Evolutionary conservation across 169 alveolate species (phyloP), one percentile per base, ranked within the genome.

Genomic region (Sarcocystis neurona): DNA sequence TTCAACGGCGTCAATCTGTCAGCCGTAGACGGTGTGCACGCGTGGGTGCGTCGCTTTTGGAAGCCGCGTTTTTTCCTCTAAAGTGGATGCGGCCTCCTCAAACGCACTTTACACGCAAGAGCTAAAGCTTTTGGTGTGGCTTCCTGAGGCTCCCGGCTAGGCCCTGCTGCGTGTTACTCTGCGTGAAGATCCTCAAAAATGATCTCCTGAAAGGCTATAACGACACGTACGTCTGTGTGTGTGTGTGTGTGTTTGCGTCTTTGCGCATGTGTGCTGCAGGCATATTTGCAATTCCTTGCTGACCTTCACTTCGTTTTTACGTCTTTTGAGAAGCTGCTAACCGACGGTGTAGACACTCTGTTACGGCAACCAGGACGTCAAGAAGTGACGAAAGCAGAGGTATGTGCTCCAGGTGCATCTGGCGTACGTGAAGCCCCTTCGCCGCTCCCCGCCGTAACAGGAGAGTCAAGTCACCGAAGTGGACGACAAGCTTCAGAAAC

Each of bases 261-360:
- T 27, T 6, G 4, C n/a, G 70, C 70, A 34, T 10, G 18, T 32
- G 8, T n/a, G 20, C 12, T 18, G 1, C 75, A 63, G 75, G 32
- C 32, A 12, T 63, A 63, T n/a, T 43, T 63, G 20, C 75, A 63
- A 18, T 63, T 63, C n/a, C 43, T 63, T n/a, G 34, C n/a, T 8
- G 75, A 63, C 32, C 75, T 63, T n/a, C 75, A 63, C 75, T 63
- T 63, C 75, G 32, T 63, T 43, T 63, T 63, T 15, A 63, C 75
- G 44, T 30, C 44, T 43, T 63, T 63, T 43, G 75, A 63, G n/a
- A 41, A 63, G 43, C 32, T 63, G 46, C 75, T 63, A 8, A 63
- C 75, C 10, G 75, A 63, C 75, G 75, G 75, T 1, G 46, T 63
- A 12, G 75, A 63, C 44, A 41, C 75, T 15, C 75, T 63, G 4